Percentiles rank a stretch among this genome's conserved stretches.
Conservation (phyloP, 805 yeast genomes). For the Zygoascus biomembranicola region DNA sequence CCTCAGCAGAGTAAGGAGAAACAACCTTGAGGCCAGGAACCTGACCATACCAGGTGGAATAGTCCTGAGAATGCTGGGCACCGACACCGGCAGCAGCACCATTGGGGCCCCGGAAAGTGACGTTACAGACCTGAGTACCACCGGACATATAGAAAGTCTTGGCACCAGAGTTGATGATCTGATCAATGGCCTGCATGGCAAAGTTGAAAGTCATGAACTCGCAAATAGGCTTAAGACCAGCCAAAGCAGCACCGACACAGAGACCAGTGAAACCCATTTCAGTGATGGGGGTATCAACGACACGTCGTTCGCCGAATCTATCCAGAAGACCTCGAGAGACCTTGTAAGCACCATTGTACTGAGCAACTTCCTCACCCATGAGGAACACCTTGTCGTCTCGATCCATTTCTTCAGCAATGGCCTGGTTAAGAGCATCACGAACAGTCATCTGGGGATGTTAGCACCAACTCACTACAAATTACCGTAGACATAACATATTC, state of each 20-base stretch:
- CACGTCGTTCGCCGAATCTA: slow-evolving; percentile 88
- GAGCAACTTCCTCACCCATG: slow-evolving; percentile 99
- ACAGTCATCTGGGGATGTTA: slow-evolving; percentile 54
- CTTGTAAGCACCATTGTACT: slow-evolving; percentile 98
- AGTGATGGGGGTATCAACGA: slow-evolving; percentile 94
- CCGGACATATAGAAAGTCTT: slow-evolving; percentile 99
- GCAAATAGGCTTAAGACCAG: slow-evolving; percentile 92
- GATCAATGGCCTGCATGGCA: slow-evolving; percentile 99
- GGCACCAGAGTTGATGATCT: slow-evolving; percentile 96
- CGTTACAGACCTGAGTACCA: slow-evolving; percentile 95
- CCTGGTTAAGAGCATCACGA: slow-evolving; percentile 93
- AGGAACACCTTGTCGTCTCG: slow-evolving; percentile 88
- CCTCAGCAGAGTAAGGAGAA: slow-evolving; percentile 93
- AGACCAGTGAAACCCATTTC: slow-evolving; percentile 98
- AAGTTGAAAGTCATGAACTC: slow-evolving; percentile 99
- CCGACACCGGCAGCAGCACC: slow-evolving; percentile 99
- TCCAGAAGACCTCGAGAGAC: slow-evolving; percentile 92
- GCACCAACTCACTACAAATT: background rate
- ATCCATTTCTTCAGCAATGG: slow-evolving; percentile 95
- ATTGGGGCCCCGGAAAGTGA: slow-evolving; percentile 98
- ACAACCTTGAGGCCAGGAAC: slow-evolving; percentile 97
- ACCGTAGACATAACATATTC: background rate
- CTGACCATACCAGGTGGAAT: slow-evolving; percentile 94
- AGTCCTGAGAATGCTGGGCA: slow-evolving; percentile 99
- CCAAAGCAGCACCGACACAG: slow-evolving; percentile 92